Conservation (phyloP, 805 yeast species). For the Barnettozyma sp. region DNA sequence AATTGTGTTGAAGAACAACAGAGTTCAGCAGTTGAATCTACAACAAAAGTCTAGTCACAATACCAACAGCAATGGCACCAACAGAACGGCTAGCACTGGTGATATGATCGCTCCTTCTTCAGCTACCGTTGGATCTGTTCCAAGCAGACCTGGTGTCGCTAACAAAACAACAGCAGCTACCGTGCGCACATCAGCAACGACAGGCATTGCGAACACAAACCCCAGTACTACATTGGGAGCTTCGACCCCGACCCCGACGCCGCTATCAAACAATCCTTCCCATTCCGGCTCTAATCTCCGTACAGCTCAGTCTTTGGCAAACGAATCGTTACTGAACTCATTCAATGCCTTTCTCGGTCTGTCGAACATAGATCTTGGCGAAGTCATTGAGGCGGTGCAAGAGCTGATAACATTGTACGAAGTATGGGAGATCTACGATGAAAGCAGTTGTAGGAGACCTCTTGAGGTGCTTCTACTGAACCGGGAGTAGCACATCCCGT, state of each 20-base stretch:
- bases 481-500: constrained; percentile 7
- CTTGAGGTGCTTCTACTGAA: constrained; percentile 19
- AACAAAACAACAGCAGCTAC: too few relatives aligned
- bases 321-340: constrained; percentile 39
- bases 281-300: background rate
- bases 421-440: constrained; percentile 83
- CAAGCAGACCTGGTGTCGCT: too few relatives aligned
- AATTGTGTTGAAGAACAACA: constrained; percentile 43
- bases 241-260: background rate
- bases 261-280: background rate
- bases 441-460: constrained; percentile 27
- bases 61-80: constrained; percentile 24
- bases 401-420: constrained; percentile 78
- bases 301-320: constrained; percentile 3
- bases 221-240: too few relatives aligned
- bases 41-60: constrained; percentile 13
- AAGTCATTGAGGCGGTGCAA: constrained; percentile 76
- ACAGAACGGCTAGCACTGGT: too few relatives aligned
- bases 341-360: constrained; percentile 64
- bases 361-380: constrained; percentile 69
- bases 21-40: constrained; percentile 15
- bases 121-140: too few relatives aligned
- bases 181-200: too few relatives aligned
- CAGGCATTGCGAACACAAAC: too few relatives aligned
- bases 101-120: too few relatives aligned